phyloP scores from a whole-genome alignment of 495 filamentous ascomycete species.

The Mytilinidion resinicola region DNA sequence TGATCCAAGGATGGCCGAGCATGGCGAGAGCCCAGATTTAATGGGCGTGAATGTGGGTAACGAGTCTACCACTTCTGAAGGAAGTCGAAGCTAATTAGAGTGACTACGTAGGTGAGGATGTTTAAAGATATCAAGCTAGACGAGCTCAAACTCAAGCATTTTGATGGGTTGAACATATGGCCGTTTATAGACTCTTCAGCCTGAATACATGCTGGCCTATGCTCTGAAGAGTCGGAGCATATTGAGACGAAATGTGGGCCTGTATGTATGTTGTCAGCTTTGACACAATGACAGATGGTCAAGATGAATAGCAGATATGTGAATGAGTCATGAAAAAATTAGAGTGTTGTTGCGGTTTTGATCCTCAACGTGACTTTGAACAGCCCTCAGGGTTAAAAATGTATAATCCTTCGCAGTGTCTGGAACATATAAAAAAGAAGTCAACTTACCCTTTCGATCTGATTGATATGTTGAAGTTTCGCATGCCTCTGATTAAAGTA shows the following conservation, averaged over 20 bases:
- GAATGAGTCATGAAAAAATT: slow-evolving; percentile 56
- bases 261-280: too few species aligned
- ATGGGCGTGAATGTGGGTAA: slow-evolving; percentile 27
- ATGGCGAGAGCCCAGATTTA: slow-evolving; percentile 4
- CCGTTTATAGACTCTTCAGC: slow-evolving; percentile 7
- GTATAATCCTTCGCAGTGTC: slow-evolving; percentile 41
- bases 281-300: too few species aligned
- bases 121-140: slow-evolving; percentile 31
- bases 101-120: slow-evolving; percentile 28
- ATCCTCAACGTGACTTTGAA: slow-evolving; percentile 39
- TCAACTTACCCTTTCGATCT: too few species aligned
- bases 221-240: too few species aligned
- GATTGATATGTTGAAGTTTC: too few species aligned
- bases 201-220: too few species aligned
- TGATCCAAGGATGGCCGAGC: slow-evolving; percentile 16
- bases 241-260: too few species aligned
- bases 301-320: too few species aligned
- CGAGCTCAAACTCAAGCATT: slow-evolving; percentile 17
- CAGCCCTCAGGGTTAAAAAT: slow-evolving; percentile 56
- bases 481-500: too few species aligned
- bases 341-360: slow-evolving; percentile 52
- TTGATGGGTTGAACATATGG: slow-evolving; percentile 21
- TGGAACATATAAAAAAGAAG: too few species aligned
- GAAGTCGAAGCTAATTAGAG: not conserved
- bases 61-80: not conserved